These are phyloP conservation scores for Tulasnella calospora DNA, from an alignment of 768 basidiomycete species.

Conservation along the genomic window DNA sequence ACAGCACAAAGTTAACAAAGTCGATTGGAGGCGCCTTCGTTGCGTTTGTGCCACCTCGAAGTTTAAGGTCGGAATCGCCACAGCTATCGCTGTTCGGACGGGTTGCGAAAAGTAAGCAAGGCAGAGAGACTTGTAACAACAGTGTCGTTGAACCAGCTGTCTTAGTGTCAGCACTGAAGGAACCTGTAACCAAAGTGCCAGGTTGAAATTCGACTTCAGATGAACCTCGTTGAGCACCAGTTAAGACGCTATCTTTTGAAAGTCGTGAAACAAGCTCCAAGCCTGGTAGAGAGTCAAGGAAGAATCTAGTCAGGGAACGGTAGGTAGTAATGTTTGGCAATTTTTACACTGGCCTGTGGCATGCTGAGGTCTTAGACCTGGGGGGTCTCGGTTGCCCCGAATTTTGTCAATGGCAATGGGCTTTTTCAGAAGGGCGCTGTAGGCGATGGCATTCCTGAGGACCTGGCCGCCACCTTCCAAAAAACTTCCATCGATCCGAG, in stretches of 20 bases:
- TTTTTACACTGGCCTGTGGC: slow-evolving; percentile 48
- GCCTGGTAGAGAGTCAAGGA: slow-evolving; percentile 41
- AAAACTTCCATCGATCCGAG: slow-evolving; percentile 12
- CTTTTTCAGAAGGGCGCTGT: slow-evolving; percentile 60
- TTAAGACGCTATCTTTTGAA: slow-evolving; percentile 47
- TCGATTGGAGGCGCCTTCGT: slow-evolving; percentile 68
- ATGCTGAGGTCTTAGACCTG: slow-evolving; percentile 70
- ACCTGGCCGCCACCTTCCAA: slow-evolving; percentile 56
- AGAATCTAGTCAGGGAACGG: not conserved
- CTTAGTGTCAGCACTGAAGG: slow-evolving; percentile 44
- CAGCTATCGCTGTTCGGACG: not conserved
- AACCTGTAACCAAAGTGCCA: slow-evolving; percentile 43
- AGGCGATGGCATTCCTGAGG: slow-evolving; percentile 59
- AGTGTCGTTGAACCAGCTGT: slow-evolving; percentile 71
- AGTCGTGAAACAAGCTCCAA: slow-evolving; percentile 61
- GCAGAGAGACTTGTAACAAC: slow-evolving; percentile 65
- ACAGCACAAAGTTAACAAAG: slow-evolving; percentile 58
- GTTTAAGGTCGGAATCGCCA: slow-evolving; percentile 38
- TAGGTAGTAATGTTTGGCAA: not conserved
- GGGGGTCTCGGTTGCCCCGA: slow-evolving; percentile 51
- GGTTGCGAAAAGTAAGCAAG: slow-evolving; percentile 57
- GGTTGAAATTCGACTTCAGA: slow-evolving; percentile 53
- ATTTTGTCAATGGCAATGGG: slow-evolving; percentile 59
- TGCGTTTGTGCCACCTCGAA: slow-evolving; percentile 72
- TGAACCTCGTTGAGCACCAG: slow-evolving; percentile 54